Percentiles rank a stretch among this genome's conserved stretches.
Conservation (phyloP, 345 rosid species). For the Eucalyptus tenuipes region DNA sequence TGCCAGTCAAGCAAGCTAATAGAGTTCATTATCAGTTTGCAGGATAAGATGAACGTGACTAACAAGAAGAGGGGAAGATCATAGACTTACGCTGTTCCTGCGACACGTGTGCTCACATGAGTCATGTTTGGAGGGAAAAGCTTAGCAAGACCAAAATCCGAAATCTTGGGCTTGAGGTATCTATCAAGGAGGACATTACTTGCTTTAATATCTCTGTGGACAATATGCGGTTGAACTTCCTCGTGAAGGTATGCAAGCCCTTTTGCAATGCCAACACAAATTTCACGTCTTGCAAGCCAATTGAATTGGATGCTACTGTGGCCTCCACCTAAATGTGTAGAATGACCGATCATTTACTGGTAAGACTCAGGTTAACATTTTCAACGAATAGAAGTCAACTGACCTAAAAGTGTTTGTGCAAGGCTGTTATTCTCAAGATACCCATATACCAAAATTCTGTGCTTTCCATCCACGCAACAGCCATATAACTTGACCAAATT, state of each 20-base stretch:
- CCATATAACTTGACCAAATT: slow-evolving; percentile 55
- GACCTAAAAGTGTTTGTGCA: slow-evolving; percentile 58
- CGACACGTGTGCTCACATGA: slow-evolving; percentile 63
- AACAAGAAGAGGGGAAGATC: neutral
- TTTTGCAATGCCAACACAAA: slow-evolving; percentile 56
- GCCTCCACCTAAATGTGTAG: slow-evolving; percentile 14
- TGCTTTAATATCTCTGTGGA: slow-evolving; percentile 76
- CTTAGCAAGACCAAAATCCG: slow-evolving; percentile 78
- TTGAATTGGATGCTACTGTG: slow-evolving; percentile 30
- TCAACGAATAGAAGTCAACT: neutral
- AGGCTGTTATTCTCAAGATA: slow-evolving; percentile 70
- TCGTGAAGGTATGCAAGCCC: slow-evolving; percentile 70
- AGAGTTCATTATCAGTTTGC: neutral
- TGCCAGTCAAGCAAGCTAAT: neutral
- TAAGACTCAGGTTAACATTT: neutral
- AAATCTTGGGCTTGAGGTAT: slow-evolving; percentile 46
- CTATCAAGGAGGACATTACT: slow-evolving; percentile 60
- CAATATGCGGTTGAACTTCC: slow-evolving; percentile 44
- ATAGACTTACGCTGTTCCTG: slow-evolving; percentile 54
- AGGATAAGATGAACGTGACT: neutral
- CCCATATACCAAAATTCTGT: slow-evolving; percentile 58
- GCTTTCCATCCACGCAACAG: slow-evolving; percentile 50
- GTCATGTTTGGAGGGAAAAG: slow-evolving; percentile 48
- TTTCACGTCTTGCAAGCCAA: slow-evolving; percentile 34
- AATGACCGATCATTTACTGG: neutral